phyloP scores from a whole-genome alignment of 106 monocot genomes.

The Apostasia ramifera region DNA sequence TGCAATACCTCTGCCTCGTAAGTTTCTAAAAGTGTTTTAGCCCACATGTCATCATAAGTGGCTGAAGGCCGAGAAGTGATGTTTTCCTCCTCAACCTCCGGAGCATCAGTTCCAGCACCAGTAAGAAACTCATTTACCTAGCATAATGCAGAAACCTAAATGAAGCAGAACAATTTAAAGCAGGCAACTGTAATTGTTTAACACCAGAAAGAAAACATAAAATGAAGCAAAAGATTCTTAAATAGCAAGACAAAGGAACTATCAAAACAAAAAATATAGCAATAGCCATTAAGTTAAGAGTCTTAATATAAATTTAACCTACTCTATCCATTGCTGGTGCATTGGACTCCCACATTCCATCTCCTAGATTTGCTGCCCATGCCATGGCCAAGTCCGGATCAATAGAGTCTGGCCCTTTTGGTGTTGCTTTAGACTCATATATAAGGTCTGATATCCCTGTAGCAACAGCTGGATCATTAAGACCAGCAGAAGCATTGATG shows the following conservation, averaged over 20 bases:
- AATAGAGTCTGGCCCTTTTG: conserved; percentile 51
- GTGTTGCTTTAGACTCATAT: conserved; percentile 59
- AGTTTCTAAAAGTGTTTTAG: conserved; percentile 79
- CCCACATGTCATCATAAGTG: conserved; percentile 93
- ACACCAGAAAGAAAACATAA: neutral
- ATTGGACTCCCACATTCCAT: conserved; percentile 68
- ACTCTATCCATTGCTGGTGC: conserved; percentile 84
- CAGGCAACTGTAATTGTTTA: neutral
- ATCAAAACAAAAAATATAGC: neutral
- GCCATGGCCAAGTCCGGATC: conserved; percentile 96
- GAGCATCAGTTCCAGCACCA: conserved; percentile 97
- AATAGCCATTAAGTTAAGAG: neutral
- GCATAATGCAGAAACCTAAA: neutral
- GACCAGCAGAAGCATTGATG: conserved; percentile 75
- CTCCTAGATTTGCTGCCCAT: conserved; percentile 87
- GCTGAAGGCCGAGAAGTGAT: conserved; percentile 63
- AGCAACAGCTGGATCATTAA: conserved; percentile 96
- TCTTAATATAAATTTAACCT: conserved; percentile 15
- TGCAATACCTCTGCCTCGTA: conserved; percentile 69
- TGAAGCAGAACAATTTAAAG: conserved; percentile 1
- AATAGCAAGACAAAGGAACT: neutral
- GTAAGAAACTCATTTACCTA: conserved; percentile 99
- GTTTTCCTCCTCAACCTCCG: conserved; percentile 94
- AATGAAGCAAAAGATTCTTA: neutral
- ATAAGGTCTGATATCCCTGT: conserved; percentile 94